Conservation (phyloP, 2,329 filamentous ascomycete genomes). For the Herpotrichia juniperi region DNA sequence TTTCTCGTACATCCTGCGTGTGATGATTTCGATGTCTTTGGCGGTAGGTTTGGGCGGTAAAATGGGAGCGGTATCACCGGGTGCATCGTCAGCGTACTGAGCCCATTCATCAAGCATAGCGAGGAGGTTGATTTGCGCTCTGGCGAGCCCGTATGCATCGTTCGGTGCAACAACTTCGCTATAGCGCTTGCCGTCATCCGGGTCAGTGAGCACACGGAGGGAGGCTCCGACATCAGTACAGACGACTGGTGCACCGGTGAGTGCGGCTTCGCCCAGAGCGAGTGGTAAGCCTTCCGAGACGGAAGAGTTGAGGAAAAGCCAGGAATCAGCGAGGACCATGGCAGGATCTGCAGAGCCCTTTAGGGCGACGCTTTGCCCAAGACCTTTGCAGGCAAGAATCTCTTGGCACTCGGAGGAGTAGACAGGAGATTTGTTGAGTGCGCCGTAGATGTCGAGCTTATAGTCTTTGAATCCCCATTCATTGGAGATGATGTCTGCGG, state of each 20-base stretch:
- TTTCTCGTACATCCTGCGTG: constrained; percentile 66
- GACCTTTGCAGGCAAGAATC: constrained; percentile 62
- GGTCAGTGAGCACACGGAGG: constrained; percentile 62
- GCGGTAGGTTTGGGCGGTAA: constrained; percentile 57
- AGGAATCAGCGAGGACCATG: constrained; percentile 50
- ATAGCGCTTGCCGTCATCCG: constrained; percentile 55
- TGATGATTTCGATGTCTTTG: constrained; percentile 60
- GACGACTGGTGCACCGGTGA: constrained; percentile 62
- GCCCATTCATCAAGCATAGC: constrained; percentile 67
- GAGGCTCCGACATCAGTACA: constrained; percentile 64
- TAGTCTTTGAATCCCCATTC: constrained; percentile 71
- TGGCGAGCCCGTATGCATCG: constrained; percentile 64
- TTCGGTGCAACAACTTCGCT: constrained; percentile 70
- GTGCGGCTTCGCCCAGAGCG: constrained; percentile 64
- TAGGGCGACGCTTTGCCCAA: constrained; percentile 58
- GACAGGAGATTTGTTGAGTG: constrained; percentile 66
- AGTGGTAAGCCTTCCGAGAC: constrained; percentile 62
- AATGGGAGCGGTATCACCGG: constrained; percentile 45
- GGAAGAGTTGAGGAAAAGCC: constrained; percentile 60
- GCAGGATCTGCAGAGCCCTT: constrained; percentile 62
- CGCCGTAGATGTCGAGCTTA: constrained; percentile 67
- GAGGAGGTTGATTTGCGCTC: constrained; percentile 67
- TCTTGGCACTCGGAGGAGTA: constrained; percentile 66
- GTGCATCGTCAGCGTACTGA: constrained; percentile 61
- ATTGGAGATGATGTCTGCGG: constrained; percentile 70